Conservation (phyloP, 2,329 filamentous ascomycete species). For the Arthroderma sp. region DNA sequence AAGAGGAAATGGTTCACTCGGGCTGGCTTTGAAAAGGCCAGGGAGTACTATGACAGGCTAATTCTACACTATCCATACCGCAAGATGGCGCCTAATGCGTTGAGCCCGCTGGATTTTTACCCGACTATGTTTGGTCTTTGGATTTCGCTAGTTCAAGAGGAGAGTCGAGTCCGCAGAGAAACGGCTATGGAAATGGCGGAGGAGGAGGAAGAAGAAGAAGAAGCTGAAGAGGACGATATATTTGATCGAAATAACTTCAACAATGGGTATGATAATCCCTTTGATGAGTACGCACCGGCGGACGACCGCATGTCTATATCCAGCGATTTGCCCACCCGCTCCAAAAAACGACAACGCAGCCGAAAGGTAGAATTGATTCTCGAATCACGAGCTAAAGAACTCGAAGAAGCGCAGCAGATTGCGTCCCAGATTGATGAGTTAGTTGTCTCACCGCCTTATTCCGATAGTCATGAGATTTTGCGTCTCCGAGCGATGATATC, state of each 20-base stretch:
- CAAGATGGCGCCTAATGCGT: constrained; percentile 42
- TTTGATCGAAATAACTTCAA: too few species aligned
- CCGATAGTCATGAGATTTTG: constrained; percentile 52
- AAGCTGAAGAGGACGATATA: too few species aligned
- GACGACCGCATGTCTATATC: constrained; percentile 17
- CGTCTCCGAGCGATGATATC: constrained; percentile 60
- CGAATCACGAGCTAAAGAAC: constrained; percentile 37
- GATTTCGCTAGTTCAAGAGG: constrained; percentile 59
- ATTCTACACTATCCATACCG: constrained; percentile 65
- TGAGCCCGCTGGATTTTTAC: constrained; percentile 65
- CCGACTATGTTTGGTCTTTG: constrained; percentile 68
- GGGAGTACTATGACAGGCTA: constrained; percentile 62
- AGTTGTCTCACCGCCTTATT: constrained; percentile 57
- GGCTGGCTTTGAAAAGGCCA: constrained; percentile 44
- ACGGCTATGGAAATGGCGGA: constrained; percentile 20
- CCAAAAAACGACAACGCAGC: constrained; percentile 12
- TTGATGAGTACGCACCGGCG: constrained; percentile 18
- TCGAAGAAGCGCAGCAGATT: constrained; percentile 48
- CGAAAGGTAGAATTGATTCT: constrained; percentile 23
- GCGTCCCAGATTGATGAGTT: constrained; percentile 57
- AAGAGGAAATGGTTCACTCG: constrained; percentile 26
- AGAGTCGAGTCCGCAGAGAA: constrained; percentile 37
- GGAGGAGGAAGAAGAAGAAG: background rate
- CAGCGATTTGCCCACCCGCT: constrained; percentile 4
- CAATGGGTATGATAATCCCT: background rate